Conservation (phyloP, 2,329 filamentous ascomycete species). For the Nemania sp. region DNA sequence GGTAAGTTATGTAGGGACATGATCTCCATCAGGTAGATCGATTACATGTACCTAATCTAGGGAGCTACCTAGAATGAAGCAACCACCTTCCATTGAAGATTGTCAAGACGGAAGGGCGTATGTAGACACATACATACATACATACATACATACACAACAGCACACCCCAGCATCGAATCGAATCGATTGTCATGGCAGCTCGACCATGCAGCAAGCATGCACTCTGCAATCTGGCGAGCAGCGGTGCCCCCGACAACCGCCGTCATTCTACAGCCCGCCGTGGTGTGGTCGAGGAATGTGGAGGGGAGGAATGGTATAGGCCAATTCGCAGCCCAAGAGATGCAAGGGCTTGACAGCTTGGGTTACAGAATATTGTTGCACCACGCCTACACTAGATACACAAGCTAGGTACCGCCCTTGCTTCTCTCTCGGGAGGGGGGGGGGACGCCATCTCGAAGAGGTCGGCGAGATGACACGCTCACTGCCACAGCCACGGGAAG, state of each 20-base stretch:
- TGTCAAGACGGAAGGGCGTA: no score
- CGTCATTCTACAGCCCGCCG: conserved; percentile 15
- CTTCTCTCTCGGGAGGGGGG: no score
- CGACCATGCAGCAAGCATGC: background rate
- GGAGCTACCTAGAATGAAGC: no score
- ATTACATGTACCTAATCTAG: no score
- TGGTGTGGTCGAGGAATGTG: conserved; percentile 20
- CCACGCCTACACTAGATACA: no score
- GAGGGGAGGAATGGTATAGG: conserved; percentile 14
- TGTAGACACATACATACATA: no score
- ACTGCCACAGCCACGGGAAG: conserved; percentile 12
- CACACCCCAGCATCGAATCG: background rate
- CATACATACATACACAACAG: background rate
- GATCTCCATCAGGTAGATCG: no score
- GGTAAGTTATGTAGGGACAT: no score
- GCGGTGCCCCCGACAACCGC: conserved; percentile 7
- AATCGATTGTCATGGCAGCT: conserved; percentile 2
- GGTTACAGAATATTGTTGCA: conserved; percentile 11
- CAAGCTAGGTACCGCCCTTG: no score
- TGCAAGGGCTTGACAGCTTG: background rate
- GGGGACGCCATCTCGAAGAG: background rate
- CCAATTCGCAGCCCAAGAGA: conserved; percentile 11
- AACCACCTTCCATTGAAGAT: no score
- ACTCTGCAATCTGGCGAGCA: background rate
- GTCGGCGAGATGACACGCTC: background rate